Base-by-base conservation (phyloP, 495 filamentous ascomycete species). In the Tuber indicum region DNA sequence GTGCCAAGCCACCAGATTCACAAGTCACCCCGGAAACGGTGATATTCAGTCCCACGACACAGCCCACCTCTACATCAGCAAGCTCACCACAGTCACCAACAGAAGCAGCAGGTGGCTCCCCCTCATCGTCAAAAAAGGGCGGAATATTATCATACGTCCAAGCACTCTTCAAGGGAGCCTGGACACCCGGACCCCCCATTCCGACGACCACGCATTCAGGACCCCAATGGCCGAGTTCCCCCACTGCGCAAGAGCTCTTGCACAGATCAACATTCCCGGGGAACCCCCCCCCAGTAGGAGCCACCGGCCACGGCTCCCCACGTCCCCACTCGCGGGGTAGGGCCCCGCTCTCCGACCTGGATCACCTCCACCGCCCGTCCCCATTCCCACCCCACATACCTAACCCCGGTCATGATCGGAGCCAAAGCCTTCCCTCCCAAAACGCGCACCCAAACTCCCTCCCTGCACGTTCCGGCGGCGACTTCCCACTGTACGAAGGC, bases 1-100 rank as follows among this genome's bases (percentile, higher is more conserved):
- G 46, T 49, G 36, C 73, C 44, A 80, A 76, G 47, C 74, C 74
- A 14, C 77, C 71, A 69, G 78, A 80, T 73, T 76, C 78, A 32
- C 78, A 72, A 36, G 41, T 80, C 70, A 32, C 58, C 26, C 58
- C 16, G 58, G 58, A 66, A 66, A 36, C 26, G 4, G 58, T 66
- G 58, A 66, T 66, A 19, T 36, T 17, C 9, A 66, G 58, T 36
- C 58, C 58, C 26, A 36, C 26, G 17, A 6, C 26, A 36, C 58
- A 36, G 14, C 4, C 26, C 52, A 1, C 52, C 52, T 16, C 52
- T 14, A n/a, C 2, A 3, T n/a, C n/a, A 26, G 26, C 52, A 36
- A 66, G 58, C 58, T 17, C 26, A 5, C 58, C 32, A 10, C 26
- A 66, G 58, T 66, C 26, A 17, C 58, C 58, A 32, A 66, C 58